Conservation (phyloP, 2,329 filamentous ascomycete species). For the Westerdykella sp. region DNA sequence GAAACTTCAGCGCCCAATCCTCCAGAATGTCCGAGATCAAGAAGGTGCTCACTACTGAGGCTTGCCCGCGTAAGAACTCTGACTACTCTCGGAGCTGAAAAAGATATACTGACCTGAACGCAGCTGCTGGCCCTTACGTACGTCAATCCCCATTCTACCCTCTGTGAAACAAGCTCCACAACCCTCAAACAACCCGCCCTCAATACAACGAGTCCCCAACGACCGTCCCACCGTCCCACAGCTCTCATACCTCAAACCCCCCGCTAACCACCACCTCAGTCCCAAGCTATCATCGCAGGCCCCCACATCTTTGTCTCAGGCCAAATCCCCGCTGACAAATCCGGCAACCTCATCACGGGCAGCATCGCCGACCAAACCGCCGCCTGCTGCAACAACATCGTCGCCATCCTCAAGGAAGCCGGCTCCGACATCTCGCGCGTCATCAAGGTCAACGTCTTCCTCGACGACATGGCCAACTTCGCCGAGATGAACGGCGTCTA, state of each 20-base stretch:
- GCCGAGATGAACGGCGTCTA: constrained; percentile 81
- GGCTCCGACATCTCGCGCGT: constrained; percentile 72
- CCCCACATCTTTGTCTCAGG: constrained; percentile 66
- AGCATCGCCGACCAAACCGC: constrained; percentile 63
- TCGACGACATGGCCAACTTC: constrained; percentile 88
- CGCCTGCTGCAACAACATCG: constrained; percentile 70
- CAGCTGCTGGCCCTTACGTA: constrained; percentile 42
- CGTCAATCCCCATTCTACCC: constrained; percentile 11
- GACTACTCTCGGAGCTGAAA: neutral
- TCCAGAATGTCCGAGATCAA: constrained; percentile 40
- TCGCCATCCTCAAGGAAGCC: constrained; percentile 74
- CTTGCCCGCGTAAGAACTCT: constrained; percentile 38
- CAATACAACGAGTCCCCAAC: neutral
- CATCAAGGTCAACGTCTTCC: constrained; percentile 77
- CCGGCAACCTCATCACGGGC: constrained; percentile 56
- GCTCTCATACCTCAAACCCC: neutral
- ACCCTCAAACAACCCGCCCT: neutral
- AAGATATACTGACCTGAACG: constrained; percentile 7
- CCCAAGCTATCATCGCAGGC: constrained; percentile 60
- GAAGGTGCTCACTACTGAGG: constrained; percentile 39
- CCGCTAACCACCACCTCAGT: constrained; percentile 18
- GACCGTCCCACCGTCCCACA: neutral
- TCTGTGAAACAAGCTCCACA: neutral
- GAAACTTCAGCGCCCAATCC: neutral
- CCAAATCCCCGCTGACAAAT: constrained; percentile 66